A percentile compares a stretch with the other conserved stretches of the same genome.
Conservation (phyloP, 1,284 basidiomycete genomes). For the Salmacisia buchloeana region DNA sequence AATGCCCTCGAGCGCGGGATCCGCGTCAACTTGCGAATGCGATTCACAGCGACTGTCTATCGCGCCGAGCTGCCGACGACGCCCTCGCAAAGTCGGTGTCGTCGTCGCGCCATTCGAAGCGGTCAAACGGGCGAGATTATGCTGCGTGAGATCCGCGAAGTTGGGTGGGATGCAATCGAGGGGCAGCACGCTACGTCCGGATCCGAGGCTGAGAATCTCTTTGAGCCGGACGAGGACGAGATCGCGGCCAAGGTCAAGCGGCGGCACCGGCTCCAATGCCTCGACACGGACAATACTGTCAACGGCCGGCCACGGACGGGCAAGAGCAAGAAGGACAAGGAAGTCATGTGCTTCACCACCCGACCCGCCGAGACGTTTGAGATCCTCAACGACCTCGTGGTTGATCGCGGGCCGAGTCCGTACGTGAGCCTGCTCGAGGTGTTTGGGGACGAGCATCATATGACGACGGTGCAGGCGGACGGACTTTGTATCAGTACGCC, state of each 20-base stretch:
- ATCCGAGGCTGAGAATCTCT: conserved; percentile 19
- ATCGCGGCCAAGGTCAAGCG: conserved; percentile 87
- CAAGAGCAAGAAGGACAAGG: conserved; percentile 73
- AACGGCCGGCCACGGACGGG: conserved; percentile 9
- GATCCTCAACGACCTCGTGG: conserved; percentile 94
- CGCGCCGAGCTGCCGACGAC: conserved; percentile 9
- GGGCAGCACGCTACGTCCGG: conserved; percentile 13
- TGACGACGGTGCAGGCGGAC: conserved; percentile 98
- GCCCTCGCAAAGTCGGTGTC: conserved; percentile 6
- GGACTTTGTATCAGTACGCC: conserved; percentile 93
- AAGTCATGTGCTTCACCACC: conserved; percentile 96
- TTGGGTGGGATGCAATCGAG: conserved; percentile 46
- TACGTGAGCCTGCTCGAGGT: conserved; percentile 93
- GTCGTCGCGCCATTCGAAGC: conserved; percentile 38
- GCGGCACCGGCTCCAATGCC: conserved; percentile 83
- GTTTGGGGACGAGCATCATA: conserved; percentile 96
- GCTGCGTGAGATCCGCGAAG: conserved; percentile 39
- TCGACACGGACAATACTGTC: conserved; percentile 64
- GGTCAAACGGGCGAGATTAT: conserved; percentile 47
- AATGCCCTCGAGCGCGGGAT: conserved; percentile 86
- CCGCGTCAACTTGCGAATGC: conserved; percentile 95
- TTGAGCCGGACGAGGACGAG: conserved; percentile 56
- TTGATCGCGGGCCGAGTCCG: conserved; percentile 94
- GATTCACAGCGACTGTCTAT: conserved; percentile 97
- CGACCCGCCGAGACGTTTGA: conserved; percentile 94